These are phyloP conservation scores for Erysimum cheiri DNA, from an alignment of 441 rosid species.

Conservation along the genomic window DNA sequence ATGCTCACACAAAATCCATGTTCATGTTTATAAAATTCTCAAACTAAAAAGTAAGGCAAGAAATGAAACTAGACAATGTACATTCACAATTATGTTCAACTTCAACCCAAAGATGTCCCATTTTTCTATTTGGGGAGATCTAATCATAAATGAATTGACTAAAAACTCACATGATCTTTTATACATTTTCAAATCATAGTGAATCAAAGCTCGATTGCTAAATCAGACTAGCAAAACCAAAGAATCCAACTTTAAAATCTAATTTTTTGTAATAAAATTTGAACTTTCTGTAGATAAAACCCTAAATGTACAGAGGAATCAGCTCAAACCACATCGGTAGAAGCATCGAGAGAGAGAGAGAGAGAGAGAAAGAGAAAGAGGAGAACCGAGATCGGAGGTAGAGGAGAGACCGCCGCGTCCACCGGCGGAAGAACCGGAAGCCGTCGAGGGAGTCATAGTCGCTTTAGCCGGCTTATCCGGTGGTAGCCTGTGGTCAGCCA, in stretches of 20 bases:
- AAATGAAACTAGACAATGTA: slow-evolving; percentile 13
- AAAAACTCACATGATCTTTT: slow-evolving; percentile 18
- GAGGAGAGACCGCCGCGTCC: slow-evolving; percentile 70
- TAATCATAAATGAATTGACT: not conserved
- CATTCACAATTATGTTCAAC: slow-evolving; percentile 7
- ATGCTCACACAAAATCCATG: slow-evolving; percentile 35
- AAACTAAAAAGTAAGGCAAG: slow-evolving; percentile 7
- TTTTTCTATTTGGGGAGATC: slow-evolving; percentile 14
- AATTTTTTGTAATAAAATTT: slow-evolving; percentile 16
- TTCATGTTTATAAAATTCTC: not conserved
- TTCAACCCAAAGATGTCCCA: slow-evolving; percentile 31
- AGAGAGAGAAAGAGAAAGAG: slow-evolving; percentile 50
- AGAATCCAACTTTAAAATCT: slow-evolving; percentile 25
- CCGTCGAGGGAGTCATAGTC: slow-evolving; percentile 53
- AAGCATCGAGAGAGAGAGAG: slow-evolving; percentile 11
- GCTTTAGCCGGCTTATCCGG: slow-evolving; percentile 40
- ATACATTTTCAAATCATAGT: not conserved
- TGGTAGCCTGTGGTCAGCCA: slow-evolving; percentile 43
- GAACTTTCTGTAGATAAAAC: slow-evolving; percentile 34
- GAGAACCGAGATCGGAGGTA: slow-evolving; percentile 82
- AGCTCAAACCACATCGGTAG: slow-evolving; percentile 13
- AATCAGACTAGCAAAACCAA: slow-evolving; percentile 18
- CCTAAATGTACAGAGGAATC: slow-evolving; percentile 35
- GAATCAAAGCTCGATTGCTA: slow-evolving; percentile 10
- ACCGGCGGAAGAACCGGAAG: slow-evolving; percentile 55